Conservation (phyloP, 495 filamentous ascomycete genomes). For the Copromyces sp. region DNA sequence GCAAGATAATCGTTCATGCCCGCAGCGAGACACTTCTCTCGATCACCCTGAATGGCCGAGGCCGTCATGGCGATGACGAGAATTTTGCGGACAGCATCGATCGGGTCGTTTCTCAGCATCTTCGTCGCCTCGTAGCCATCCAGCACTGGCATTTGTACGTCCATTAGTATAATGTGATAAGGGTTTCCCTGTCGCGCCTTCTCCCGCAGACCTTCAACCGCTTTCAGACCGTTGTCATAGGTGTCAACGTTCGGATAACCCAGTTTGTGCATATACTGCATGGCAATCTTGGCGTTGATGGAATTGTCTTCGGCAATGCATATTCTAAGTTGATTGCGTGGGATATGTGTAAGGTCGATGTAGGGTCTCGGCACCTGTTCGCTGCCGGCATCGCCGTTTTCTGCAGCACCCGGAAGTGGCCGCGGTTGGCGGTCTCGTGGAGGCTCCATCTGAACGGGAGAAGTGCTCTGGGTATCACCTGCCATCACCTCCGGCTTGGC, state of each 20-base stretch:
- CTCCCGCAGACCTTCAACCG: constrained; percentile 72
- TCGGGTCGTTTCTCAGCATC: constrained; percentile 61
- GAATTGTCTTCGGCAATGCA: constrained; percentile 90
- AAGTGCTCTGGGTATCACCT: constrained; percentile 38
- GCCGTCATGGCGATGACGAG: constrained; percentile 93
- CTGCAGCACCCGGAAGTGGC: constrained; percentile 5
- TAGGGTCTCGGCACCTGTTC: constrained; percentile 33
- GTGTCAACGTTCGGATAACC: constrained; percentile 71
- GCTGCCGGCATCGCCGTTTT: neutral
- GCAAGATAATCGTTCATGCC: constrained; percentile 96
- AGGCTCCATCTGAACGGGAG: constrained; percentile 27
- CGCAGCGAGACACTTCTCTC: constrained; percentile 82
- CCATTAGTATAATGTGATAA: constrained; percentile 80
- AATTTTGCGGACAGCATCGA: constrained; percentile 62
- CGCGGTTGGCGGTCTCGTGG: constrained; percentile 48
- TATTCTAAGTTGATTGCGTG: constrained; percentile 67
- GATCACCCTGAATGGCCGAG: constrained; percentile 79
- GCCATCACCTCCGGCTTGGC: constrained; percentile 43
- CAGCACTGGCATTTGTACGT: constrained; percentile 88
- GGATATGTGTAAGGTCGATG: constrained; percentile 53
- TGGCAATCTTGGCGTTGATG: constrained; percentile 85
- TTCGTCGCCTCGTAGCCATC: constrained; percentile 92
- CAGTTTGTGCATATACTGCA: constrained; percentile 76
- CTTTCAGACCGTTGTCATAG: constrained; percentile 75
- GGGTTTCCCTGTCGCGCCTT: constrained; percentile 58